phyloP scores from a whole-genome alignment of 2,329 filamentous ascomycete species.

The Fusarium poae region DNA sequence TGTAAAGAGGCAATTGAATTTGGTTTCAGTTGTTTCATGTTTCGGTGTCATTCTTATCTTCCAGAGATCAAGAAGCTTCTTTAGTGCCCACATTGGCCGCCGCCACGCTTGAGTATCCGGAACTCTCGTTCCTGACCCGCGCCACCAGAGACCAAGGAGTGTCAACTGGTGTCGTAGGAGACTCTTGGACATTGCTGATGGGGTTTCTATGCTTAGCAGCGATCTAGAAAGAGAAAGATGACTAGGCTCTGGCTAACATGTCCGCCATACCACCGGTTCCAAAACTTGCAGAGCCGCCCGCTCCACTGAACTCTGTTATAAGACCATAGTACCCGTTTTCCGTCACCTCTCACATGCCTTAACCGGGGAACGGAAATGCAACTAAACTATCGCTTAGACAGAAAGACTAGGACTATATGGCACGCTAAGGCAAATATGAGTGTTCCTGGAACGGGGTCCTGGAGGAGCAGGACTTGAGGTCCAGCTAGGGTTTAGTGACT shows the following conservation, averaged over 20 bases:
- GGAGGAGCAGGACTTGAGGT: conserved; percentile 4
- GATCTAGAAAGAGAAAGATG: not conserved
- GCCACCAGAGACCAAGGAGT: not conserved
- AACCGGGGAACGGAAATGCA: not conserved
- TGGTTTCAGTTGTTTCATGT: conserved; percentile 10
- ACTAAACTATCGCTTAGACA: conserved; percentile 1
- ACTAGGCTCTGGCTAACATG: not conserved
- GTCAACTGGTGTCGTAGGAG: not conserved
- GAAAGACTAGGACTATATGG: not conserved
- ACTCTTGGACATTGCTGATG: not conserved
- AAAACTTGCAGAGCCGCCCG: not conserved
- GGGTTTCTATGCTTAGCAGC: not conserved
- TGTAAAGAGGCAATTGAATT: conserved; percentile 17
- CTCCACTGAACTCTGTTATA: conserved; percentile 3
- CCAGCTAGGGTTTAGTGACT: conserved; percentile 1
- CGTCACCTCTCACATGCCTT: not conserved
- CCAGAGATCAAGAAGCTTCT: not conserved
- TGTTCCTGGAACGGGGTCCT: conserved; percentile 11
- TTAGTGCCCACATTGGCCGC: not conserved
- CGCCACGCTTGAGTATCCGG: not conserved
- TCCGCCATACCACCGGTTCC: not conserved
- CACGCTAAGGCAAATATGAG: conserved; percentile 5
- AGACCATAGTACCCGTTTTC: conserved; percentile 4
- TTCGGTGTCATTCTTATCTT: not conserved
- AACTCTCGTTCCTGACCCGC: conserved; percentile 13